A percentile compares a stretch with the other conserved stretches of the same genome.
Evolutionary conservation across 352 stramenopile species (phyloP).

Genomic region (Thalassiosira mediterranea): DNA sequence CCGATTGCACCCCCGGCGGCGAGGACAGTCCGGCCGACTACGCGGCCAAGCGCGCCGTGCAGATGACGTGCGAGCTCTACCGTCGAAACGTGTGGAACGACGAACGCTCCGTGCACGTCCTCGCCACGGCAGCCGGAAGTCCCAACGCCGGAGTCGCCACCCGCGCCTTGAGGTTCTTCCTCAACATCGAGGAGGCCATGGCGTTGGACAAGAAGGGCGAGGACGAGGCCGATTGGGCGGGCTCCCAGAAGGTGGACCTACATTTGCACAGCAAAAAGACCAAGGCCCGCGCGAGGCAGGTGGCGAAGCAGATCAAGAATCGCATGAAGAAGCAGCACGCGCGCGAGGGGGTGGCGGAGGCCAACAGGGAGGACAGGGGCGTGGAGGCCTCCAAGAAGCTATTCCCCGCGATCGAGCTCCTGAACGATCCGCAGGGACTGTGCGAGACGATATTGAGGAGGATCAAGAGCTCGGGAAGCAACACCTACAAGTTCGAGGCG

Average conservation of each 20-base stretch:
- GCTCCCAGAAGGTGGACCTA: slow-evolving; percentile 87
- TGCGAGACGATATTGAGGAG: slow-evolving; percentile 93
- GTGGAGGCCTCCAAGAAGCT: slow-evolving; percentile 77
- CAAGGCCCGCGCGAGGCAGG: slow-evolving; percentile 82
- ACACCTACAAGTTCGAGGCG: slow-evolving; percentile 85
- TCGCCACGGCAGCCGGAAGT: slow-evolving; percentile 90
- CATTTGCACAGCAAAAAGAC: slow-evolving; percentile 97
- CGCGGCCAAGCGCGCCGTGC: slow-evolving; percentile 71
- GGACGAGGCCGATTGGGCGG: slow-evolving; percentile 89
- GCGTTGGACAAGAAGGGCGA: slow-evolving; percentile 90
- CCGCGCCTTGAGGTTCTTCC: slow-evolving; percentile 96
- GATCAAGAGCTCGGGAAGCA: slow-evolving; percentile 70
- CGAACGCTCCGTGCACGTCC: slow-evolving; percentile 94
- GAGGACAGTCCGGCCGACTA: slow-evolving; percentile 84
- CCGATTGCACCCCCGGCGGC: slow-evolving; percentile 81
- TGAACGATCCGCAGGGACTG: slow-evolving; percentile 96
- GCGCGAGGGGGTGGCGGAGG: slow-evolving; percentile 50
- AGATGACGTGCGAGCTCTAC: slow-evolving; percentile 91
- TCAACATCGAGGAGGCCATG: slow-evolving; percentile 97
- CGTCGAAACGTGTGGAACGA: slow-evolving; percentile 95
- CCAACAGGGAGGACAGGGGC: slow-evolving; percentile 58
- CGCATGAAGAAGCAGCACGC: slow-evolving; percentile 81
- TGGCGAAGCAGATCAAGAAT: slow-evolving; percentile 90
- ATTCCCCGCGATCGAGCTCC: slow-evolving; percentile 96
- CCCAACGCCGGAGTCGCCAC: slow-evolving; percentile 70